Base-by-base conservation (phyloP, 2,329 filamentous ascomycete genomes). In the Pyricularia sp. region DNA sequence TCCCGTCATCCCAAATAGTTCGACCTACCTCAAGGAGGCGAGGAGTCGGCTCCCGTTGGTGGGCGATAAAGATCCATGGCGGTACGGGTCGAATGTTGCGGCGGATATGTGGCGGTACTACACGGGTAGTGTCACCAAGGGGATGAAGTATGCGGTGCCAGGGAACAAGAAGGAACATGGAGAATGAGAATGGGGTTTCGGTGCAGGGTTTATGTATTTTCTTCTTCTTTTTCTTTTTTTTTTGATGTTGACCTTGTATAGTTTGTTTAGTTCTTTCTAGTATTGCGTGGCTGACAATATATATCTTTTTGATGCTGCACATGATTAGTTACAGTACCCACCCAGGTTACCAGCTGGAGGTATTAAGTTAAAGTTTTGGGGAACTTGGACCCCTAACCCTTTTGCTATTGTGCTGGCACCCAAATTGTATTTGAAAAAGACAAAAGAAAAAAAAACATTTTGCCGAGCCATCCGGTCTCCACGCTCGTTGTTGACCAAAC, bases 51-150 rank as follows among this genome's bases (percentile, higher is more conserved):
- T 77, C 68, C 76, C 76, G 9, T 66, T 73, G 65, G 71, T 71
- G 11, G 70, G 72, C 0, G 72, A 70, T 14, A 58, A 67, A 30
- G 75, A 75, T 58, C 76, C 76, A 1, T 78, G 76, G 76, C 50
- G 71, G 55, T 72, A 70, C 31, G 75, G 75, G 1, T 36, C 66
- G 31, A 72, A 70, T 63, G 77, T 72, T 71, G 33, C 71, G 12
- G 69, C 68, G 36, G 76, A 78, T 67, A 17, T 70, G 14, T 75
- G 72, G 72, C 66, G 68, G 86, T 68, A 72, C 64, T 31, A 36
- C 20, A 36, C 68, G 1, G 72, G 72, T 64, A 70, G 67, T 30
- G 30, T 69, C 9, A 65, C 58, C 1, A 69, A 71, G 33, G 71
- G 71, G 33, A 71, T 73, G 64, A 68, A 61, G 20, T 73, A 71